Evolutionary conservation across 2,329 filamentous ascomycete genomes (phyloP), one percentile per base, ranked within the genome.

Genomic region (Penicillium sp.): DNA sequence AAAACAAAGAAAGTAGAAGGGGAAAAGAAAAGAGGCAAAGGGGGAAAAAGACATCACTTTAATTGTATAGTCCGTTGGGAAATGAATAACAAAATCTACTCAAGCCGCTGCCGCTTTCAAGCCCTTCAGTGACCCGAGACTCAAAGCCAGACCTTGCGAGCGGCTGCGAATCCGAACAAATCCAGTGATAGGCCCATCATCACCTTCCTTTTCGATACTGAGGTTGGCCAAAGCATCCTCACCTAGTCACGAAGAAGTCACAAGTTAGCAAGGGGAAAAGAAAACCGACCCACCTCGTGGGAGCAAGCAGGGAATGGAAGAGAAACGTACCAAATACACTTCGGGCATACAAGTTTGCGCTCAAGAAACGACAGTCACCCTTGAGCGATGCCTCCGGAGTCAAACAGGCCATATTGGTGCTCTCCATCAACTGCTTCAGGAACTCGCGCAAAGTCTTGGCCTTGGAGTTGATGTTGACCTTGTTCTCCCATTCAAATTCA

Each of bases 401-500:
- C 63, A 98, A 74, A 70, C 93, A 98, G 68, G 85, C 93, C 93
- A 98, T 98, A 72, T 98, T 97, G 46, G 93, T 98, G 68, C 87
- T 91, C 52, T 90, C 89, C 93, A 97, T 97, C 51, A 98, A 76
- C 67, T 95, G 86, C 59, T 88, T 85, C 55, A 98, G 75, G 81
- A 98, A 98, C 18, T 94, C 89, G 43, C 91, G 83, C 52, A 98
- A 77, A 27, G 82, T 86, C 76, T 91, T 95, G 58, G 88, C 89
- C 78, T 96, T 97, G 55, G 88, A 94, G 73, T 96, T 96, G 75
- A 98, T 97, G 75, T 98, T 98, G 71, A 98, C 91, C 81, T 98
- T 98, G 76, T 98, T 98, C 78, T 98, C 93, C 93, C 93, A 98
- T 69, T 98, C 93, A 59, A 98, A 98, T 67, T 98, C 93, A 34